Conservation (phyloP, 2,329 filamentous ascomycete genomes). For the Nemania bipapillata region DNA sequence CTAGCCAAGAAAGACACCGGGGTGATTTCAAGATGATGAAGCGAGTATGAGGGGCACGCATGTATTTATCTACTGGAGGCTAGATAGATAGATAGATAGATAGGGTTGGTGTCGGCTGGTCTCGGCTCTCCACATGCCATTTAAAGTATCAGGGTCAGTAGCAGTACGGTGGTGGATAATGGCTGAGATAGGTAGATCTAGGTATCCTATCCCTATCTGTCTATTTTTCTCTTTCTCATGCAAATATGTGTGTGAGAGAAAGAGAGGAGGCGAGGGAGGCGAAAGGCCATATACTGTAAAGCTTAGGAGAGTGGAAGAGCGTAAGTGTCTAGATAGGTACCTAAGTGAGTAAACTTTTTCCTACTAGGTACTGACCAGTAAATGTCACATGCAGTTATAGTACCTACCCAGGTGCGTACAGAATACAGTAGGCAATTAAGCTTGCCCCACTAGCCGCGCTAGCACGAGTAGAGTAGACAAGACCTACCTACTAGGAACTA, state of each 20-base stretch:
- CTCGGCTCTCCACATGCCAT: constrained; percentile 13
- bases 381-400: no score
- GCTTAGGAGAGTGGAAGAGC: no score
- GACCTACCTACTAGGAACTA: no score
- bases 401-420: no score
- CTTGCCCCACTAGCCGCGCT: no score
- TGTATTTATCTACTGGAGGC: background rate
- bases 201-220: no score
- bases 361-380: no score
- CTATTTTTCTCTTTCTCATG: background rate
- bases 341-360: no score
- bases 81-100: background rate
- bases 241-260: background rate
- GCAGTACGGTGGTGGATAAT: background rate
- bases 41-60: constrained; percentile 5
- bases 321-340: no score
- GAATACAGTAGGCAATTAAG: no score
- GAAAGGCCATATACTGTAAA: background rate
- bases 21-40: constrained; percentile 27
- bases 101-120: constrained; percentile 18
- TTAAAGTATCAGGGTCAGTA: background rate
- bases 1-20: background rate
- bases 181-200: background rate
- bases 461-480: no score
- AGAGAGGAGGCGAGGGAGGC: background rate